Evolutionary conservation across 257 asterid species (phyloP), one percentile per base, ranked within the genome.

Genomic region (Salvia miltiorrhiza): DNA sequence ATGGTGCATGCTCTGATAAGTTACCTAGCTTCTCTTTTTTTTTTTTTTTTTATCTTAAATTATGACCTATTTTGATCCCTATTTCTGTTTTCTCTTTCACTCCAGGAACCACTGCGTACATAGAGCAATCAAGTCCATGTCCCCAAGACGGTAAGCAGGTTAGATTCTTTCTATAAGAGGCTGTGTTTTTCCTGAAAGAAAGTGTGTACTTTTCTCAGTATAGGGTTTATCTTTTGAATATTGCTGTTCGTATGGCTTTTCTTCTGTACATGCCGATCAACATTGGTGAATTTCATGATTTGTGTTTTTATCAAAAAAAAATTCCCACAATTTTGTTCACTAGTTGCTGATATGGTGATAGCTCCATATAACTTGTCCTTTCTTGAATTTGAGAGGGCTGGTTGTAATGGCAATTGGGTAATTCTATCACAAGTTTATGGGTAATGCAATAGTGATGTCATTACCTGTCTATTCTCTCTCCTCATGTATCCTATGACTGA

Each of bases 141-240:
- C 97, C 97, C 26, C 81, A 85, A 82, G 97, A 91, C 72, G 96
- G 97, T 79, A 91, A 91, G 87, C 97, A 86, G 97, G 97, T 91
- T 80, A 88, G 86, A 77, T 37, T 44, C 67, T 69, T 56, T 65
- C 63, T 23, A 23, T 44, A 49, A 69, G 53, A 48, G 13, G 55
- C 33, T 62, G 3, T 41, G 32, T 63, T 28, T 40, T 73, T 67
- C 53, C 57, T 48, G 14, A 30, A 23, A 23, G 26, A 63, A 75
- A 23, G 23, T 40, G 54, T 13, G 28, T 49, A 1, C 48, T 19
- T 33, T 43, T 53, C 59, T 24, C 21, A 26, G 20, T 41, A n/a
- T 30, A 4, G 19, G 37, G 57, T 10, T 63, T 67, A 30, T 20
- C 32, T 58, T 60, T 23, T 13, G 59, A 2, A 57, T 63, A 12